Base-by-base conservation (phyloP, 306 rosid genomes). In the Lablab purpureus region DNA sequence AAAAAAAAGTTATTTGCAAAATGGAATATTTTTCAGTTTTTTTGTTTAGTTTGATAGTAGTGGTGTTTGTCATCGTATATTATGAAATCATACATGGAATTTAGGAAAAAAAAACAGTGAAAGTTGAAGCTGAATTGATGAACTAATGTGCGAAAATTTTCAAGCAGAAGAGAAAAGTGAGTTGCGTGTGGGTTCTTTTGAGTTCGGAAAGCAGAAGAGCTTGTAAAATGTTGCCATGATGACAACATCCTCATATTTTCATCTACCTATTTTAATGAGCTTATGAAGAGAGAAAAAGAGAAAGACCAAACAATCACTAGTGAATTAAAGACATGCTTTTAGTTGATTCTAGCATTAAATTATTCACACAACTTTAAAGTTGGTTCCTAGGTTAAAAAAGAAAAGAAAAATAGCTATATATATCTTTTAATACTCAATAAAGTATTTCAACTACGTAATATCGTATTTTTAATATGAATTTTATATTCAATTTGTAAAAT, bases 191-290 rank as follows among this genome's bases (percentile, higher is more conserved):
- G 45, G 32, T 6, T 52, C 15, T 28, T 27, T 74, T 10, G 60
- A 63, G 67, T 75, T 82, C n/a, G 46, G 72, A 79, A 81, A 9
- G 45, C 17, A 67, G 10, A 55, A 10, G 3, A 47, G 41, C 1
- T 46, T 73, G 77, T 62, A 69, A 40, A 62, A 64, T 85, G 87
- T 85, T 78, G 81, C 51, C 81, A 75, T 55, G 32, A 88, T 83
- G 84, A 78, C 81, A 73, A 85, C 85, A 85, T 81, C 81, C 54
- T 75, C 18, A 10, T 21, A 19, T 43, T 49, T 46, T 2, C 13
- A 12, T 45, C 36, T 67, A 52, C 45, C 52, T 50, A 43, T 62
- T 60, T 60, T 69, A 37, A 1, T 68, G 10, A 66, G 43, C 45
- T 27, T 28, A 63, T 28, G 47, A 63, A n/a, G 17, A 2, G 21